These are phyloP conservation scores for Fraxinus paxiana DNA, from an alignment of 305 asterid species.

Conservation along the genomic window DNA sequence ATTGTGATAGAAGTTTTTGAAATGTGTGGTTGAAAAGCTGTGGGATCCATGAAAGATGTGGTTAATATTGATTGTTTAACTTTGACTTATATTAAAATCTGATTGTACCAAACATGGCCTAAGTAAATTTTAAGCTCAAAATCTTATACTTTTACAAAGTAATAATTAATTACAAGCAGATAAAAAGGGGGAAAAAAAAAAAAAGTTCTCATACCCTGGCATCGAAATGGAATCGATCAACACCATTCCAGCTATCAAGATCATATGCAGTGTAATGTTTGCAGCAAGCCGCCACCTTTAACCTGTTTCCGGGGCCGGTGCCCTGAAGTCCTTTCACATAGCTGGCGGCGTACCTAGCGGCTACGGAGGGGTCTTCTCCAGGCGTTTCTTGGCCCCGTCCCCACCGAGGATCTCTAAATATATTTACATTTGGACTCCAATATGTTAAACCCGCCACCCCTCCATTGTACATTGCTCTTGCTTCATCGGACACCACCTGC, in stretches of 20 bases:
- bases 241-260: conserved; percentile 58
- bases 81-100: too few species aligned
- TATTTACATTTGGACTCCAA: conserved; percentile 78
- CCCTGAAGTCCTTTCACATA: conserved; percentile 64
- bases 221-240: conserved; percentile 54
- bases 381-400: conserved; percentile 77
- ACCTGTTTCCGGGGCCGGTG: conserved; percentile 23
- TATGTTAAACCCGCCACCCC: conserved; percentile 58
- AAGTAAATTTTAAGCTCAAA: background rate
- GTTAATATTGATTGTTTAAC: too few species aligned
- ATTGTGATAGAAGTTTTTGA: too few species aligned
- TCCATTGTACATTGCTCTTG: conserved; percentile 72
- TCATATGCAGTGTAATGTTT: conserved; percentile 77
- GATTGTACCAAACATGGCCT: background rate
- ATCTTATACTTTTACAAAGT: background rate
- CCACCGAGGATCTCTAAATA: conserved; percentile 72
- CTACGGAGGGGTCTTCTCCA: conserved; percentile 57
- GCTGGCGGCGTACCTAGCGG: conserved; percentile 50
- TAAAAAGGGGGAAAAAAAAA: too few species aligned
- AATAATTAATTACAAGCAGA: background rate
- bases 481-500: conserved; percentile 72
- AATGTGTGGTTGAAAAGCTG: too few species aligned
- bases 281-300: conserved; percentile 74
- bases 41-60: too few species aligned
- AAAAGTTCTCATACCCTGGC: conserved; percentile 43